Conservation (phyloP, 2,329 filamentous ascomycete species). For the Xylariomycetidae sp. region DNA sequence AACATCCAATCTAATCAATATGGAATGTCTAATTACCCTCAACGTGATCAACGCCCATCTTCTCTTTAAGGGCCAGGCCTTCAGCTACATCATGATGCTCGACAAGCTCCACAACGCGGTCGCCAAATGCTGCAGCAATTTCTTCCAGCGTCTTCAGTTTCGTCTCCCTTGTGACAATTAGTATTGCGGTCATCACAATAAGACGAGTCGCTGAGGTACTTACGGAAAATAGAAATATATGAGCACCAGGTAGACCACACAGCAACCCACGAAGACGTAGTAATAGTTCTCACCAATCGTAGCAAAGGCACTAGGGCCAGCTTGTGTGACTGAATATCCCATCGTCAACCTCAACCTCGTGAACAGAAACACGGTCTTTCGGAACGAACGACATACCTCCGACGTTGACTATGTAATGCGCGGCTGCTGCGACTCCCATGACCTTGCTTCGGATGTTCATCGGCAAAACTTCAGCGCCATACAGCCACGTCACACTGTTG, state of each 20-base stretch:
- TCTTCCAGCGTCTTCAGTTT: constrained; percentile 44
- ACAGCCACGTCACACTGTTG: constrained; percentile 51
- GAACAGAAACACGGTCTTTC: not conserved
- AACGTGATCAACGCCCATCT: too few relatives aligned
- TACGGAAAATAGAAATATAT: constrained; percentile 51
- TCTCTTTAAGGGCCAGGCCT: too few relatives aligned
- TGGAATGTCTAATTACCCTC: too few relatives aligned
- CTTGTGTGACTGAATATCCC: constrained; percentile 40
- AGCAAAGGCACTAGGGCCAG: constrained; percentile 51
- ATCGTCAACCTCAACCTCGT: not conserved
- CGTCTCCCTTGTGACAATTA: constrained; percentile 32
- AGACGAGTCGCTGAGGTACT: constrained; percentile 5
- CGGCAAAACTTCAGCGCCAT: constrained; percentile 51
- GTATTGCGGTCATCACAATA: not conserved
- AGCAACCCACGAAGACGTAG: constrained; percentile 53
- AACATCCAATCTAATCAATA: too few relatives aligned
- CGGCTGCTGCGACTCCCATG: constrained; percentile 49
- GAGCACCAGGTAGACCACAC: constrained; percentile 44
- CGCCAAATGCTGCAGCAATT: constrained; percentile 43
- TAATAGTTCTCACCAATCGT: constrained; percentile 57
- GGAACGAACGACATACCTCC: constrained; percentile 12
- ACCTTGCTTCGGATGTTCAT: constrained; percentile 49
- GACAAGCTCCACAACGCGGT: constrained; percentile 32
- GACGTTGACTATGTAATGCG: constrained; percentile 52
- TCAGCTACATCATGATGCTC: constrained; percentile 3